Conservation (phyloP, 1,284 basidiomycete genomes). For the Golubevia sp. region DNA sequence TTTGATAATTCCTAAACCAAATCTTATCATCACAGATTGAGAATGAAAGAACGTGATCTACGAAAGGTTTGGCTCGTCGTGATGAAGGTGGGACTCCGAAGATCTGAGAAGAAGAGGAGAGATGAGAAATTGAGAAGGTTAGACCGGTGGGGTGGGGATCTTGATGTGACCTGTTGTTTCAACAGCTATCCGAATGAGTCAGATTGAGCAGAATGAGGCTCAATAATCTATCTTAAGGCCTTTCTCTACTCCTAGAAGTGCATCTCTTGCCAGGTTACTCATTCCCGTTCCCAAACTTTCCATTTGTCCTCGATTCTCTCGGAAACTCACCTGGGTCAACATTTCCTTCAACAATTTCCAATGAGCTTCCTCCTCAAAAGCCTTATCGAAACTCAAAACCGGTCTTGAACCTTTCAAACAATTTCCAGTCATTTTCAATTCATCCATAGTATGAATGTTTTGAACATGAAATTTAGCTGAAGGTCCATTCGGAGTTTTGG, state of each 20-base stretch:
- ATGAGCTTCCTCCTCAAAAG: slow-evolving; percentile 88
- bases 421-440: slow-evolving; percentile 99
- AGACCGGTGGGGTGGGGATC: too few species aligned
- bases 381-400: slow-evolving; percentile 87
- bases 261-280: too few species aligned
- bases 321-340: slow-evolving; percentile 82
- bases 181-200: too few species aligned
- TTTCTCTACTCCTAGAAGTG: too few species aligned
- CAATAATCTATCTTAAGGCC: too few species aligned
- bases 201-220: too few species aligned
- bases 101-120: slow-evolving; percentile 65
- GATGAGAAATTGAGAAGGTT: not conserved
- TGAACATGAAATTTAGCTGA: slow-evolving; percentile 97
- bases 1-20: slow-evolving; percentile 98
- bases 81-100: slow-evolving; percentile 91
- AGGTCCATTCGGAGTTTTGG: slow-evolving; percentile 96
- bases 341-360: slow-evolving; percentile 89
- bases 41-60: slow-evolving; percentile 96
- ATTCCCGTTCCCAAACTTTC: not conserved
- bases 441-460: slow-evolving; percentile 99
- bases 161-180: too few species aligned
- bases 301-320: not conserved
- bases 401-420: slow-evolving; percentile 95
- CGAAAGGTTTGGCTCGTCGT: slow-evolving; percentile 90
- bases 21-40: slow-evolving; percentile 94